These are phyloP conservation scores for Penicillium lagena DNA, from an alignment of 495 filamentous ascomycete genomes.

Conservation along the genomic window DNA sequence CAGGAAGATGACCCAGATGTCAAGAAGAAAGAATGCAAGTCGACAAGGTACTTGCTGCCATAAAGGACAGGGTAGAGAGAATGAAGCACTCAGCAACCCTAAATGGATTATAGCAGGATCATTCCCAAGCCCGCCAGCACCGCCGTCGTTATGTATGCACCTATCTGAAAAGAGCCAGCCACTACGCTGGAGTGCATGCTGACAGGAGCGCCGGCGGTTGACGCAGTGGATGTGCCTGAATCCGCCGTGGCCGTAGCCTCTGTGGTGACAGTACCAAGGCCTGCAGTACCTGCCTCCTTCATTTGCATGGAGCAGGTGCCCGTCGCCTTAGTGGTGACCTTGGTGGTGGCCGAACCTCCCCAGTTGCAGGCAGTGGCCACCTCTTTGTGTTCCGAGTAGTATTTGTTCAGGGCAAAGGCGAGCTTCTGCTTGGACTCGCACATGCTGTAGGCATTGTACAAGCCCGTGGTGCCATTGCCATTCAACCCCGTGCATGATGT, in stretches of 20 bases:
- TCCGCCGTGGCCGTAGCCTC: constrained; percentile 38
- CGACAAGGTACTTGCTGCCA: too few species aligned
- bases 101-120: constrained; percentile 64
- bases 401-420: constrained; percentile 72
- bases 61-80: too few species aligned
- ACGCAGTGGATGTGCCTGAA: constrained; percentile 25
- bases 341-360: constrained; percentile 54
- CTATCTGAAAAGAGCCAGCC: constrained; percentile 56
- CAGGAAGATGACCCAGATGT: too few species aligned
- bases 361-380: constrained; percentile 67
- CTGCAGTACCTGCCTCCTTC: constrained; percentile 54
- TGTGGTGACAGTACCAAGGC: constrained; percentile 58
- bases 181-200: constrained; percentile 22
- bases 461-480: constrained; percentile 62
- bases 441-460: constrained; percentile 88
- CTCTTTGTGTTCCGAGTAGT: constrained; percentile 59
- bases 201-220: constrained; percentile 30
- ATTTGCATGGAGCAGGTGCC: constrained; percentile 50
- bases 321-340: constrained; percentile 39
- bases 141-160: constrained; percentile 58
- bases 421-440: constrained; percentile 74
- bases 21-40: too few species aligned
- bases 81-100: too few species aligned
- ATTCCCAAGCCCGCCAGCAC: constrained; percentile 63
- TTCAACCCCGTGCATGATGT: constrained; percentile 65